phyloP scores from a whole-genome alignment of 2,329 filamentous ascomycete species.

The Ceratocystis diversiconidia region DNA sequence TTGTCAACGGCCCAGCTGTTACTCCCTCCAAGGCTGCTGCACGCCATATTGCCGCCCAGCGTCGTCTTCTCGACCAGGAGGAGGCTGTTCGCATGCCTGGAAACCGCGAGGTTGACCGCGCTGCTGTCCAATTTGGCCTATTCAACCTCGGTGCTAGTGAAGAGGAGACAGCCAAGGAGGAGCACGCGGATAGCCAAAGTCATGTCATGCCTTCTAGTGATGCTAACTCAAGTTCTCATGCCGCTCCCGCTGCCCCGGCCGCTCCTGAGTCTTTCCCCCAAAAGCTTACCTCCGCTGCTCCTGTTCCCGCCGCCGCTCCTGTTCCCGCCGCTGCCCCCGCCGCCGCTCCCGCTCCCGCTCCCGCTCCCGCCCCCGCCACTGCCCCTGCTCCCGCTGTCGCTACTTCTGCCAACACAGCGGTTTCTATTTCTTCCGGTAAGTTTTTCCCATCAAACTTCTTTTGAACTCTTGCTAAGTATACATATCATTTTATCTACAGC shows the following conservation, averaged over 20 bases:
- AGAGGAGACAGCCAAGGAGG: slow-evolving; percentile 72
- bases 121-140: slow-evolving; percentile 90
- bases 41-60: slow-evolving; percentile 67
- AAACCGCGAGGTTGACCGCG: slow-evolving; percentile 84
- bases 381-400: slow-evolving; percentile 24
- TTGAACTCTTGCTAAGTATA: background rate
- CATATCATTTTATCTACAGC: background rate
- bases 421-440: slow-evolving; percentile 6
- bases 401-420: slow-evolving; percentile 11
- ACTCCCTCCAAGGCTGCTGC: slow-evolving; percentile 38
- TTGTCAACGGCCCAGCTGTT: slow-evolving; percentile 38
- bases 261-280: slow-evolving; percentile 43
- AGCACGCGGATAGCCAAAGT: slow-evolving; percentile 90
- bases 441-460: background rate
- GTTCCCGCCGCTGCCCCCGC: slow-evolving; percentile 14
- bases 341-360: slow-evolving; percentile 18
- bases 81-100: slow-evolving; percentile 97
- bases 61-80: slow-evolving; percentile 82
- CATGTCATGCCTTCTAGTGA: slow-evolving; percentile 85
- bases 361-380: background rate
- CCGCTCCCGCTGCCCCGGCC: slow-evolving; percentile 65
- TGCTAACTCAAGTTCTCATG: slow-evolving; percentile 74
- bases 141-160: slow-evolving; percentile 76
- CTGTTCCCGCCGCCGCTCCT: slow-evolving; percentile 20
- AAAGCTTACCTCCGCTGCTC: slow-evolving; percentile 33